Percentiles rank a stretch among this genome's conserved stretches.
Conservation (phyloP, 2,329 filamentous ascomycete species). For the Neonectria coccinea region DNA sequence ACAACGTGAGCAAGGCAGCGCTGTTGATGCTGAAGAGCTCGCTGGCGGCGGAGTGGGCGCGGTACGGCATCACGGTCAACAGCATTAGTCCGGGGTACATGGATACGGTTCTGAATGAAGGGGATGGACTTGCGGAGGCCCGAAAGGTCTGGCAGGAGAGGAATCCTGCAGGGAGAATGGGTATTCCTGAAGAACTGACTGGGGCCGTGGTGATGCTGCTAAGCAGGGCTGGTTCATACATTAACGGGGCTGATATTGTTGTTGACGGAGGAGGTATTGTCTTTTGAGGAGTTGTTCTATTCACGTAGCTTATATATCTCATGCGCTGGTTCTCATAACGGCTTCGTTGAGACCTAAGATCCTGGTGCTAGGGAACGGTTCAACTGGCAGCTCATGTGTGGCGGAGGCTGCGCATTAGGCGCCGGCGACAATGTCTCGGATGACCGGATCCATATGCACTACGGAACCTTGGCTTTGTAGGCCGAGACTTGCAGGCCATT, state of each 20-base stretch:
- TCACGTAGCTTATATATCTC: too few relatives aligned
- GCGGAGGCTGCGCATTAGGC: too few relatives aligned
- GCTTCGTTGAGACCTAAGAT: too few relatives aligned
- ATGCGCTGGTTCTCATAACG: too few relatives aligned
- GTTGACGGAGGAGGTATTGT: constrained; percentile 66
- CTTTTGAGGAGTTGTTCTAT: background rate
- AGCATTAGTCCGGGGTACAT: constrained; percentile 78
- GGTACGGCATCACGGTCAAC: constrained; percentile 76
- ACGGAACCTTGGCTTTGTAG: too few relatives aligned
- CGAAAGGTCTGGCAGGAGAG: background rate
- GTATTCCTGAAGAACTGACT: background rate
- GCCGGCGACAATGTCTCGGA: too few relatives aligned
- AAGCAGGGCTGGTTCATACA: constrained; percentile 72
- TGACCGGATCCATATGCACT: too few relatives aligned
- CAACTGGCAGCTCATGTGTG: too few relatives aligned
- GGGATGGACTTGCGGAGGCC: constrained; percentile 63
- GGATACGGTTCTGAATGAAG: constrained; percentile 78
- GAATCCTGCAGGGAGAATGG: background rate
- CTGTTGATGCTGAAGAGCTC: constrained; percentile 70
- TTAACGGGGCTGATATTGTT: constrained; percentile 75
- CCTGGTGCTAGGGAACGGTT: too few relatives aligned
- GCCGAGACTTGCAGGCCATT: background rate
- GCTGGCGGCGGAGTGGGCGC: constrained; percentile 69
- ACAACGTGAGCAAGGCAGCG: constrained; percentile 78
- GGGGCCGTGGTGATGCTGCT: constrained; percentile 71